These are phyloP conservation scores for Phaffia australis DNA, from an alignment of 768 basidiomycete species.

Conservation along the genomic window DNA sequence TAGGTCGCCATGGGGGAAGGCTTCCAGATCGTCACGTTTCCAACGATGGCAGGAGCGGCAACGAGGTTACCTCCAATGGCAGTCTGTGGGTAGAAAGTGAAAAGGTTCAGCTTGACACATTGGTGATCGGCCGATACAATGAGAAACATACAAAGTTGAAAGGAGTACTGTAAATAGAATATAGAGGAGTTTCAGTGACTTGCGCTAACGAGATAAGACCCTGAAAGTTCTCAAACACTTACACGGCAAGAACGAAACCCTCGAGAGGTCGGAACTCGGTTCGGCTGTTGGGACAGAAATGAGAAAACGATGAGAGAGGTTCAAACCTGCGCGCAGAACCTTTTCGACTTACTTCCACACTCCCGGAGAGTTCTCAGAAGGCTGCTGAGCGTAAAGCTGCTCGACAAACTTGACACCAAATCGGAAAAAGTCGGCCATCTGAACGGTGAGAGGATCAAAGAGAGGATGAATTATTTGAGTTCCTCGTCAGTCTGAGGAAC, in stretches of 20 bases:
- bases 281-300: conserved; percentile 49
- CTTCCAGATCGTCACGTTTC: conserved; percentile 94
- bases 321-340: neutral
- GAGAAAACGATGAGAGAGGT: neutral
- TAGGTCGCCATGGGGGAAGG: conserved; percentile 91
- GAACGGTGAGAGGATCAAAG: neutral
- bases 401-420: conserved; percentile 96
- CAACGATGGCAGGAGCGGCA: conserved; percentile 77
- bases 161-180: conserved; percentile 48
- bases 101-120: neutral
- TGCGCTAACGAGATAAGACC: no score
- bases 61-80: conserved; percentile 90
- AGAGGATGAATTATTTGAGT: conserved; percentile 8
- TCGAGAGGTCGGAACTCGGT: conserved; percentile 94
- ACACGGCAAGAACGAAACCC: conserved; percentile 89
- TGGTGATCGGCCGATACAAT: conserved; percentile 41
- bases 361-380: conserved; percentile 69
- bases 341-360: conserved; percentile 75
- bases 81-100: conserved; percentile 40
- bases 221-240: no score
- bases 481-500: neutral
- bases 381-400: conserved; percentile 84
- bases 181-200: no score
- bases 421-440: conserved; percentile 85
- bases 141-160: conserved; percentile 53